These are phyloP conservation scores for Zelonia costaricensis DNA, from an alignment of 208 protist genomes.

Conservation along the genomic window DNA sequence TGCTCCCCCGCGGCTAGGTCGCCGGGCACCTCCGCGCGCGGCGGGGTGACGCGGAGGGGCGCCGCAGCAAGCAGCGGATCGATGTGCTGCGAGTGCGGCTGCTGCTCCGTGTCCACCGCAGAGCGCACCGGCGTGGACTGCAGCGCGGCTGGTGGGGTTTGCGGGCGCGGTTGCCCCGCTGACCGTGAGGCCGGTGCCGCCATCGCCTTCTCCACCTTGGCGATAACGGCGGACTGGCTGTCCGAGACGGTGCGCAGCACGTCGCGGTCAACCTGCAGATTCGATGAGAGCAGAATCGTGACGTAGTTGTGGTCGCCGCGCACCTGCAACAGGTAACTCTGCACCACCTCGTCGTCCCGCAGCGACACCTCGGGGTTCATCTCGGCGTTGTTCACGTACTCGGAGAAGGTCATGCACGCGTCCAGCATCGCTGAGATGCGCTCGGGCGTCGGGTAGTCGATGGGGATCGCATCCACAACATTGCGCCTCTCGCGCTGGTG, in stretches of 20 bases:
- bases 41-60: slow-evolving; percentile 9
- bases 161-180: background rate
- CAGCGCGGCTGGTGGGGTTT: background rate
- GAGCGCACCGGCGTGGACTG: slow-evolving; percentile 16
- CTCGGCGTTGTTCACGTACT: slow-evolving; percentile 73
- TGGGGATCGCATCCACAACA: slow-evolving; percentile 63
- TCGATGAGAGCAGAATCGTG: slow-evolving; percentile 60
- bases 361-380: slow-evolving; percentile 35
- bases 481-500: slow-evolving; percentile 12
- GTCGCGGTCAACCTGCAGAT: slow-evolving; percentile 59
- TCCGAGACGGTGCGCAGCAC: slow-evolving; percentile 49
- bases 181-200: background rate
- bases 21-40: slow-evolving; percentile 18
- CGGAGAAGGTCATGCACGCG: slow-evolving; percentile 68
- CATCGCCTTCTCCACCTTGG: slow-evolving; percentile 22
- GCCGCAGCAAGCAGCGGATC: background rate
- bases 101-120: slow-evolving; percentile 21
- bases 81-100: background rate
- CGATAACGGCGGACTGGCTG: slow-evolving; percentile 58
- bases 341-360: slow-evolving; percentile 58
- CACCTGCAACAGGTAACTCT: slow-evolving; percentile 54
- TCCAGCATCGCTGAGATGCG: slow-evolving; percentile 77
- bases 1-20: background rate
- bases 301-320: slow-evolving; percentile 57
- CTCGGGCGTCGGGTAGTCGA: slow-evolving; percentile 64